Base-by-base conservation (phyloP, 148 eudicot species). In the Rhododendron simsii region DNA sequence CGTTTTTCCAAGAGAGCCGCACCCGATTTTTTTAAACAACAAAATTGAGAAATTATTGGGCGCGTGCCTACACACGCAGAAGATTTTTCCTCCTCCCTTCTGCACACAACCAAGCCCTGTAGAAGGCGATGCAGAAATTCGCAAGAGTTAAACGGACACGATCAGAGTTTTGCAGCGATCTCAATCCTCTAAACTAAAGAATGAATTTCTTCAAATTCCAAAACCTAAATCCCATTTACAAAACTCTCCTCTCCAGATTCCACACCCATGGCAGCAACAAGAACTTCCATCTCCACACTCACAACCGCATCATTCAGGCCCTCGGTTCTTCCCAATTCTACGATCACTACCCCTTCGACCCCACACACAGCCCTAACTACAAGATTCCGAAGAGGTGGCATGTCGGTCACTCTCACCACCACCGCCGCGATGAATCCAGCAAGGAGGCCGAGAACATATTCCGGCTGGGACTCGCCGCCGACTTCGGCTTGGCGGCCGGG, bases 391-490 rank as follows among this genome's bases (percentile, higher is more conserved):
- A 92, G 73, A 84, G 98, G 81, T 92, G 97, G 93, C 98, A 98
- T 86, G 85, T 91, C 82, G 98, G 97, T 26, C 94, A 95, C 81
- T 88, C 96, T 51, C 94, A 86, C 86, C 86, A 91, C 84, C 85
- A 85, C 15, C 82, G 90, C 51, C 76, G 90, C 48, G 89, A 84
- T 53, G 76, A 80, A 0, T 88, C 92, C 28, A 86, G 91, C 79
- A 89, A 91, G 78, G 91, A 90, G 50, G 92, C 92, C 74, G 98
- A 92, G 92, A 94, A 92, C 71, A 89, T 95, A 0, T 93, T 95
- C 94, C 89, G 92, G 80, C 87, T 94, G n/a, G 99, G 99, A 1
- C 92, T 98, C 63, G 97, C 94, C 76, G 98, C 98, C 39, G 99
- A 95, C 81, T 69, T 98, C 57, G 96, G 97, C 50, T 87, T 98